Base-by-base conservation (phyloP, 768 basidiomycete genomes). In the Clitopilus hobsonii region DNA sequence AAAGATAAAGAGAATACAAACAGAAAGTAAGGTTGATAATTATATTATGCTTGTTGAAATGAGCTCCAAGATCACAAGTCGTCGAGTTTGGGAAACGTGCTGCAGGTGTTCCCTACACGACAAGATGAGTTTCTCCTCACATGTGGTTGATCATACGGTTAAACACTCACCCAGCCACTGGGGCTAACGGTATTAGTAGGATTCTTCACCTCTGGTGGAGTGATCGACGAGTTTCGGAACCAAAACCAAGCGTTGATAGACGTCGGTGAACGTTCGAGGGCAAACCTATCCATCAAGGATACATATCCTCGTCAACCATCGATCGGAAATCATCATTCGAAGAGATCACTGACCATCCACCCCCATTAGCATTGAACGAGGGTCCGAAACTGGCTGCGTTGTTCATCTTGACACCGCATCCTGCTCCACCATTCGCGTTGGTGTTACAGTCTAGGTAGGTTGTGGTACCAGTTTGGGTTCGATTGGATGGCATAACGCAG, bases 191-290 rank as follows among this genome's bases (percentile, higher is more conserved):
- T 58, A 2, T 32, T 55, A 0, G 58, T 59, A 1, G 71, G 75
- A 4, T 54, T 52, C 47, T 56, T 67, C 49, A 81, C 67, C 24
- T 82, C 80, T 0, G 51, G 36, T 8, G 80, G 82, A 20, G 79
- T 70, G 51, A 56, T 56, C 6, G 56, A 59, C 53, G 66, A 71
- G 56, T 71, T 68, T 20, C 84, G 69, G 0, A 78, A 66, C 84
- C 84, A 88, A 71, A 84, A 86, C 79, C 82, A 88, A 28, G 85
- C 72, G 54, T 78, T 81, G 60, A 88, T 79, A 58, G 72, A 75
- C 11, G 56, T 58, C 11, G 66, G 58, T 1, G 79, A 77, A 36
- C 83, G 76, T 60, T 83, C 81, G 60, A 84, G 70, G 1, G 79
- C 85, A 62, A 77, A 83, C 74, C 77, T 82, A 23, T 4, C 18